These are phyloP conservation scores for Gynandropsis gynandra DNA, from an alignment of 345 rosid genomes.

Conservation along the genomic window DNA sequence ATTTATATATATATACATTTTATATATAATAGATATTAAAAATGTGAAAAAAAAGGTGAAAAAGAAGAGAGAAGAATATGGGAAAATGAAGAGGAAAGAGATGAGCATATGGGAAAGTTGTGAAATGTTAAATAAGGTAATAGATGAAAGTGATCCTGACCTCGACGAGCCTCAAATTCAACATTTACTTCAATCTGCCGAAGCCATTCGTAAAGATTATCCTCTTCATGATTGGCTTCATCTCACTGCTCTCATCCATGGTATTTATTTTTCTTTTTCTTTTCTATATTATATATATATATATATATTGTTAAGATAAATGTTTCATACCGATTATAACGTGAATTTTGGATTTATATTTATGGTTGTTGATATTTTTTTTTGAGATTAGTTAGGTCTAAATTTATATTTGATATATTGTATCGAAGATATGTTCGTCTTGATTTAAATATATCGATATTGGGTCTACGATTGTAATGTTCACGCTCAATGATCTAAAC, in stretches of 20 bases:
- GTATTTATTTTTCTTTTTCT: conserved; percentile 22
- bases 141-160: conserved; percentile 70
- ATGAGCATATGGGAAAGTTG: conserved; percentile 79
- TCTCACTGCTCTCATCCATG: conserved; percentile 58
- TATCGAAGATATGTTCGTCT: too few relatives aligned
- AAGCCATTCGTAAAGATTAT: conserved; percentile 55
- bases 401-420: too few relatives aligned
- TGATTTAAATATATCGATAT: too few relatives aligned
- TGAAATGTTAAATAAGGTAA: conserved; percentile 46
- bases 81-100: conserved; percentile 38
- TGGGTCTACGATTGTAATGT: too few relatives aligned
- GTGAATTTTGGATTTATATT: too few relatives aligned
- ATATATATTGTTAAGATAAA: too few relatives aligned
- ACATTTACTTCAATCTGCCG: conserved; percentile 62
- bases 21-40: background rate
- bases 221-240: conserved; percentile 69
- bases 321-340: too few relatives aligned
- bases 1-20: too few relatives aligned
- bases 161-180: conserved; percentile 68
- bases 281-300: background rate
- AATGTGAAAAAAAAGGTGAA: conserved; percentile 28
- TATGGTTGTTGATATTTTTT: too few relatives aligned
- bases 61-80: conserved; percentile 43
- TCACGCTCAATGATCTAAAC: too few relatives aligned
- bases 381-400: too few relatives aligned